These are phyloP conservation scores for Diaporthe amygdali DNA, from an alignment of 2,329 filamentous ascomycete species.

Conservation along the genomic window DNA sequence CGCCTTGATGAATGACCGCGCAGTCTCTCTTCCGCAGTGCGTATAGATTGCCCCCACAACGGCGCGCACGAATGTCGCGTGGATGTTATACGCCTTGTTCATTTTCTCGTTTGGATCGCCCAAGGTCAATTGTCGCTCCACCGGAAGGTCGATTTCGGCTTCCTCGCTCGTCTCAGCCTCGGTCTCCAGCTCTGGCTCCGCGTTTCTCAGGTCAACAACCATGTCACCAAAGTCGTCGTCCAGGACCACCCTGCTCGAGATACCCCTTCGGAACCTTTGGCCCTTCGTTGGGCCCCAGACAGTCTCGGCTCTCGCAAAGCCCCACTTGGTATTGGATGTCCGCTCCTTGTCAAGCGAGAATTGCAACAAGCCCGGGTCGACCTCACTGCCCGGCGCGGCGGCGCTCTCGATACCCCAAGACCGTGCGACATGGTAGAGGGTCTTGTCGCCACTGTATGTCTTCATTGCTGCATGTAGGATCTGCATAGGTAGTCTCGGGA, in stretches of 20 bases:
- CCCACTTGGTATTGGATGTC: constrained; percentile 53
- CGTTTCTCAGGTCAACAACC: constrained; percentile 28
- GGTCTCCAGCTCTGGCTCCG: constrained; percentile 26
- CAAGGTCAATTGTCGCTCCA: constrained; percentile 25
- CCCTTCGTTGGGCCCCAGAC: constrained; percentile 43
- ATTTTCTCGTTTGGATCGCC: constrained; percentile 33
- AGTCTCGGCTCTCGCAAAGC: constrained; percentile 57
- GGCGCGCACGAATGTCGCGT: constrained; percentile 79
- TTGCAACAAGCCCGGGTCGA: constrained; percentile 89
- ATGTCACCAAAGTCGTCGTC: constrained; percentile 85
- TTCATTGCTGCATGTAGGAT: constrained; percentile 86
- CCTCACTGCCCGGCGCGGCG: constrained; percentile 86
- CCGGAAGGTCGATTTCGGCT: constrained; percentile 24
- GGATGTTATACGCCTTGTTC: constrained; percentile 38
- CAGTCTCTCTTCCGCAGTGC: constrained; percentile 79
- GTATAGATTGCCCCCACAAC: constrained; percentile 85
- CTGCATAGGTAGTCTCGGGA: constrained; percentile 87
- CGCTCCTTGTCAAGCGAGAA: constrained; percentile 62
- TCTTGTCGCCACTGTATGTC: constrained; percentile 78
- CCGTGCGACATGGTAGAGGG: constrained; percentile 73
- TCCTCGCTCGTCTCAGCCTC: constrained; percentile 32
- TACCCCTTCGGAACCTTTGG: constrained; percentile 67
- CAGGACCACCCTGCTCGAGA: constrained; percentile 79
- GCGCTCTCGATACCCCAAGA: constrained; percentile 94
- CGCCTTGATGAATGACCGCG: constrained; percentile 80